Conservation (phyloP, 176 grass and related monocot species). For the Triticum aestivum region DNA sequence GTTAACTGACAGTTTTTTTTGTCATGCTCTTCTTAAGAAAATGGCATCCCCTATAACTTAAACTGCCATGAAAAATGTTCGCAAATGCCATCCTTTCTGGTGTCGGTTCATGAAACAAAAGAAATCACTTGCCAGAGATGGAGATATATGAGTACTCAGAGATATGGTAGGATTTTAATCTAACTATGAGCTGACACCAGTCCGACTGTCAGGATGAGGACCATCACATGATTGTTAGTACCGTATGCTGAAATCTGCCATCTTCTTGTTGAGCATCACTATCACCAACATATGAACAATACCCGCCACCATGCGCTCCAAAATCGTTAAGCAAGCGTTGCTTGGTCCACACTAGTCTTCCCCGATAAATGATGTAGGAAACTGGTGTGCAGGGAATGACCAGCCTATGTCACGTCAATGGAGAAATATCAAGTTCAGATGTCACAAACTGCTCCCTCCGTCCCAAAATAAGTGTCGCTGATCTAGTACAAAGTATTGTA, state of each 20-base stretch:
- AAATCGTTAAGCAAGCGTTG: not conserved
- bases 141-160: no score
- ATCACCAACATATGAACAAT: not conserved
- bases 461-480: no score
- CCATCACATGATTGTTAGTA: not conserved
- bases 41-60: no score
- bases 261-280: not conserved
- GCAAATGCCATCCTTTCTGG: no score
- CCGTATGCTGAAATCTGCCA: not conserved
- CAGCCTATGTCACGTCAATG: constrained; percentile 45
- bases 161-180: not conserved
- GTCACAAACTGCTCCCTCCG: not conserved
- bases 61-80: no score
- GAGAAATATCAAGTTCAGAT: constrained; percentile 1
- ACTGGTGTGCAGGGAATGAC: constrained; percentile 53
- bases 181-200: not conserved
- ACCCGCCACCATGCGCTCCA: constrained; percentile 1
- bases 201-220: not conserved
- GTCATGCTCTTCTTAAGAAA: no score
- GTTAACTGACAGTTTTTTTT: no score
- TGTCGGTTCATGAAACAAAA: no score
- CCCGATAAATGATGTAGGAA: constrained; percentile 45
- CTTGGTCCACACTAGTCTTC: constrained; percentile 12
- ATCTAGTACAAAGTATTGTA: no score
- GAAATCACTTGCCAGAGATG: not conserved